Conservation (phyloP, 2,329 filamentous ascomycete species). For the Emmonsiellopsis sp. region DNA sequence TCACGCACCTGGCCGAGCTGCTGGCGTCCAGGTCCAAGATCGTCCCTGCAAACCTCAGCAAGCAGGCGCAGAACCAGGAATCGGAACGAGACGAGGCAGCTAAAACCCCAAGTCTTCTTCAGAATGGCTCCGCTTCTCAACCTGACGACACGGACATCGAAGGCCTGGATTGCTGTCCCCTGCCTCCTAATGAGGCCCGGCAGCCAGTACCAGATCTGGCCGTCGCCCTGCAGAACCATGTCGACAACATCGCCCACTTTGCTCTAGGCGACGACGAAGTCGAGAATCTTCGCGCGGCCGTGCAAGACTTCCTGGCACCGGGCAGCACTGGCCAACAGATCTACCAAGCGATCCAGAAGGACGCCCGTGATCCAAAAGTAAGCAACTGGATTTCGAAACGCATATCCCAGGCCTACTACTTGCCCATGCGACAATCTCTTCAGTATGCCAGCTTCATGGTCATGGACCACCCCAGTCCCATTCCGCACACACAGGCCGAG, state of each 20-base stretch:
- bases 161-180: neutral
- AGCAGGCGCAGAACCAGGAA: neutral
- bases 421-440: neutral
- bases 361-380: constrained; percentile 1
- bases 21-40: constrained; percentile 1
- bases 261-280: neutral
- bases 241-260: neutral
- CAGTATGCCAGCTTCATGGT: neutral
- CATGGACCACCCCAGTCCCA: neutral
- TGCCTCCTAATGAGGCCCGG: neutral
- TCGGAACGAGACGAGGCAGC: neutral
- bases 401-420: neutral
- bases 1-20: neutral
- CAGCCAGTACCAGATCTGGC: neutral
- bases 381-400: constrained; percentile 1
- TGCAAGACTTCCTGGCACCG: constrained; percentile 1
- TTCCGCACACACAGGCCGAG: constrained; percentile 2
- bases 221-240: neutral
- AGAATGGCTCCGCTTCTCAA: neutral
- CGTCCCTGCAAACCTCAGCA: neutral
- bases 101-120: neutral
- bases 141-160: neutral
- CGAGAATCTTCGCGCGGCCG: neutral
- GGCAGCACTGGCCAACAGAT: constrained; percentile 1
- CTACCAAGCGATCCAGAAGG: neutral